phyloP scores from a whole-genome alignment of 192 early-diverging fungal genomes.

The Podila epicladia region DNA sequence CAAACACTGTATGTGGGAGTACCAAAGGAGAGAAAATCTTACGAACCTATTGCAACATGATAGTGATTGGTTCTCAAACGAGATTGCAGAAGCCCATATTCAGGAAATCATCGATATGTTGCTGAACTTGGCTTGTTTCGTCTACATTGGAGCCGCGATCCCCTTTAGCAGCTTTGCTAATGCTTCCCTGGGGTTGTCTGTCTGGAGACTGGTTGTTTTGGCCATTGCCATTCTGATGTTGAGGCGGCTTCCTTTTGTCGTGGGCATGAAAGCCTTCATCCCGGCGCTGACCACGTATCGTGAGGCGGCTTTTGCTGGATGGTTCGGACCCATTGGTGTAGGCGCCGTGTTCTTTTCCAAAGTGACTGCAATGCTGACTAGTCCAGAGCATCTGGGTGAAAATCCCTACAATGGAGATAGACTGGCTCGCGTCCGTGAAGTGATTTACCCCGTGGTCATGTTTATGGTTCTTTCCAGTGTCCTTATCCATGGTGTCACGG shows the following conservation, averaged over 20 bases:
- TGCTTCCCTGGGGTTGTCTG: conserved; percentile 58
- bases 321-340: conserved; percentile 92
- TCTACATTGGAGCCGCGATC: conserved; percentile 85
- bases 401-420: not conserved
- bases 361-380: conserved; percentile 39
- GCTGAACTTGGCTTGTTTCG: conserved; percentile 88
- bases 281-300: conserved; percentile 75
- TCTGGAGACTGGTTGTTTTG: conserved; percentile 76
- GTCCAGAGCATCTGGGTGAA: conserved; percentile 20
- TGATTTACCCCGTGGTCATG: conserved; percentile 68
- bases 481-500: conserved; percentile 84
- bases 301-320: conserved; percentile 86
- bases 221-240: conserved; percentile 73
- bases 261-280: conserved; percentile 69
- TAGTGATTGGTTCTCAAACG: conserved; percentile 86
- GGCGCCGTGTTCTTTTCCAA: conserved; percentile 64
- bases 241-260: conserved; percentile 77
- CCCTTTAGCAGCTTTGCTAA: conserved; percentile 76
- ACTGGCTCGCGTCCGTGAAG: conserved; percentile 19
- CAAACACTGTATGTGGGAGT: too few relatives aligned
- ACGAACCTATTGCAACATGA: not conserved
- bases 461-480: conserved; percentile 86
- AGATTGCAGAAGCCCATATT: conserved; percentile 82
- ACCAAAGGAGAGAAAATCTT: not conserved
- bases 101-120: conserved; percentile 93